Evolutionary conservation across 805 yeast species (phyloP).

Genomic region (Saccharomycopsis amapae): DNA sequence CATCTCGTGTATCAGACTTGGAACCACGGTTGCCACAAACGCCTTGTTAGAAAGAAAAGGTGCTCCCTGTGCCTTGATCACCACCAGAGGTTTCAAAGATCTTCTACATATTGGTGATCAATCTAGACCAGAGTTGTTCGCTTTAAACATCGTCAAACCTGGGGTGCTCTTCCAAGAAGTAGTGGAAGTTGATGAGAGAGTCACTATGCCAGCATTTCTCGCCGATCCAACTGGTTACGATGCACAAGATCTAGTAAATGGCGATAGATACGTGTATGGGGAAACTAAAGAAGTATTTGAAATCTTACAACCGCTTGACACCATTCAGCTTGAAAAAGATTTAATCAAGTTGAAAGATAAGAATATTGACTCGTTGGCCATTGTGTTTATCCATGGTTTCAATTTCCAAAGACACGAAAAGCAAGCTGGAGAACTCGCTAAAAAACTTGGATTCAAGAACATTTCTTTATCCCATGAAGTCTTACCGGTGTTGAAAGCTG

Average conservation of each 20-base stretch:
- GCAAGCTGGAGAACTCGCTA: slow-evolving; percentile 51
- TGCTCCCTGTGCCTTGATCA: slow-evolving; percentile 39
- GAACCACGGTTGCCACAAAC: slow-evolving; percentile 49
- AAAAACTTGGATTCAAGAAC: slow-evolving; percentile 57
- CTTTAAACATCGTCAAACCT: slow-evolving; percentile 41
- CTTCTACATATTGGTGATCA: slow-evolving; percentile 46
- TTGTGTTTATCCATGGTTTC: slow-evolving; percentile 66
- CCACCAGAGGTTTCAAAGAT: slow-evolving; percentile 46
- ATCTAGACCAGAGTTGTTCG: slow-evolving; percentile 45
- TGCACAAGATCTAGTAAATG: background rate
- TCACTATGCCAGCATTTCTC: slow-evolving; percentile 33
- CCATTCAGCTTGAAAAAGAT: background rate
- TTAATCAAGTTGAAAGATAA: slow-evolving; percentile 37
- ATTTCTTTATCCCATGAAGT: slow-evolving; percentile 62
- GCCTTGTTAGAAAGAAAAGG: slow-evolving; percentile 48
- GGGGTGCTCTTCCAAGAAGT: slow-evolving; percentile 39
- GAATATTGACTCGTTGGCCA: slow-evolving; percentile 65
- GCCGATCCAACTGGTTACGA: background rate
- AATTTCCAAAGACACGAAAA: slow-evolving; percentile 66
- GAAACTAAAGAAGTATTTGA: slow-evolving; percentile 6
- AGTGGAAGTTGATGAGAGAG: slow-evolving; percentile 44
- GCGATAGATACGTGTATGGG: background rate
- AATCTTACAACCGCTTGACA: background rate
- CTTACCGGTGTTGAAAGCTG: slow-evolving; percentile 72
- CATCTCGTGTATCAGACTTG: slow-evolving; percentile 39